Base-by-base conservation (phyloP, 2,329 filamentous ascomycete species). In the Aspergillus fischeri region DNA sequence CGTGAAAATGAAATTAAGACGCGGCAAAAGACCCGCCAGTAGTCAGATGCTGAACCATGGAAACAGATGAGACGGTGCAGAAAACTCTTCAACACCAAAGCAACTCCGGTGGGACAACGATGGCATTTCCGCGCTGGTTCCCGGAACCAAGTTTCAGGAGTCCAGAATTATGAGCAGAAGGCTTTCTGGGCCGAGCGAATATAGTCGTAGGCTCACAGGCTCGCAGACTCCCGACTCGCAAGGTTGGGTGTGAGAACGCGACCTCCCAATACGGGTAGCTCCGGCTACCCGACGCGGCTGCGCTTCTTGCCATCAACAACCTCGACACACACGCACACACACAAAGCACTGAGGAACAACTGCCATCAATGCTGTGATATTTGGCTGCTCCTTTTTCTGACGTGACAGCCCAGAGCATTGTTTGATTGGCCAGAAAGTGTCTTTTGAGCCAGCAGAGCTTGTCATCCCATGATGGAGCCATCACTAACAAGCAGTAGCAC, bases 1-100 rank as follows among this genome's bases (percentile, higher is more conserved):
- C 24, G 47, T 54, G 45, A 58, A 44, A 65, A 41, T 54, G 45
- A 60, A 47, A 65, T 57, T 64, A 56, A 57, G 55, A 51, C 44
- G 53, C 49, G 38, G 48, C 42, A 52, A 54, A 55, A 45, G 62
- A 60, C 56, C 58, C 59, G 57, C 59, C 55, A 56, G 56, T 49
- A 58, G 60, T 52, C 55, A 61, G 59, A 57, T 62, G 53, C 52
- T 72, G 70, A 75, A 75, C 72, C 73, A 73, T 75, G 72, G 73
- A 70, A 74, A 65, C 63, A 68, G 61, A 70, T 54, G 61, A 64
- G 70, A 71, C 72, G 70, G 72, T 61, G 64, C 56, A 59, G 60
- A 65, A 65, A 68, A 61, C 57, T 61, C 61, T 67, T 62, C 61
- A 45, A 57, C 56, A 59, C 53, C 49, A 58, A 61, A 57, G 53